Evolutionary conservation across 2,329 filamentous ascomycete genomes (phyloP).

Genomic region (Trichoderma simmonsii): DNA sequence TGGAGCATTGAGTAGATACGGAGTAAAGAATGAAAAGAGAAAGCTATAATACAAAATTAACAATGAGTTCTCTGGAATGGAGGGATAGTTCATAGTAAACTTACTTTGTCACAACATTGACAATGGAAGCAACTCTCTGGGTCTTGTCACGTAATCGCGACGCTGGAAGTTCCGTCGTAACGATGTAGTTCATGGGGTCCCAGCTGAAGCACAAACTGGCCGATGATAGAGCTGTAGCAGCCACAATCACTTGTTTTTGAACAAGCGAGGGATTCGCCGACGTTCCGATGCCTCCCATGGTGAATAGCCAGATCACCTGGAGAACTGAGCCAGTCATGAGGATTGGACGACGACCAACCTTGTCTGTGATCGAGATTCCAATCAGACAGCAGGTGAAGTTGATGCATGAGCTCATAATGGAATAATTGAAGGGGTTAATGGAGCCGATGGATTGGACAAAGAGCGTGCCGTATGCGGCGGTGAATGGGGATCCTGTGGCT

Average conservation of each 20-base stretch:
- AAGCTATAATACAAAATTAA: not conserved
- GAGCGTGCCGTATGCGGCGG: conserved; percentile 2
- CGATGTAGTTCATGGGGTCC: conserved; percentile 7
- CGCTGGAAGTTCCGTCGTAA: conserved; percentile 11
- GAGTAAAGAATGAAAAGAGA: conserved; percentile 9
- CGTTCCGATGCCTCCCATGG: conserved; percentile 11
- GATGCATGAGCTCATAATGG: conserved; percentile 9
- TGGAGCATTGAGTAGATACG: not conserved
- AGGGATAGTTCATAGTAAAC: not conserved
- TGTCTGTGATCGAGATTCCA: conserved; percentile 4
- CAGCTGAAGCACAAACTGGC: conserved; percentile 9
- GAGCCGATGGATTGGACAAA: conserved; percentile 9
- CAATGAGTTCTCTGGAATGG: too few relatives aligned
- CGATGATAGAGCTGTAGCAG: not conserved
- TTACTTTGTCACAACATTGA: conserved; percentile 3
- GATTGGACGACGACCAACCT: conserved; percentile 5
- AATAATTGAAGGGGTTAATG: conserved; percentile 1
- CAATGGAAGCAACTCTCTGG: not conserved
- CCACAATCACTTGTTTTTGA: conserved; percentile 2
- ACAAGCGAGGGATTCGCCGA: not conserved
- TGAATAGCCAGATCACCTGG: conserved; percentile 1
- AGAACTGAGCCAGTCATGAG: conserved; percentile 3
- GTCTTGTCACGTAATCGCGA: conserved; percentile 7
- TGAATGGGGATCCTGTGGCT: conserved; percentile 7
- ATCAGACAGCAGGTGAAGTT: conserved; percentile 6